These are phyloP conservation scores for Zygoascus bituminiphila DNA, from an alignment of 805 yeast species.

Conservation along the genomic window DNA sequence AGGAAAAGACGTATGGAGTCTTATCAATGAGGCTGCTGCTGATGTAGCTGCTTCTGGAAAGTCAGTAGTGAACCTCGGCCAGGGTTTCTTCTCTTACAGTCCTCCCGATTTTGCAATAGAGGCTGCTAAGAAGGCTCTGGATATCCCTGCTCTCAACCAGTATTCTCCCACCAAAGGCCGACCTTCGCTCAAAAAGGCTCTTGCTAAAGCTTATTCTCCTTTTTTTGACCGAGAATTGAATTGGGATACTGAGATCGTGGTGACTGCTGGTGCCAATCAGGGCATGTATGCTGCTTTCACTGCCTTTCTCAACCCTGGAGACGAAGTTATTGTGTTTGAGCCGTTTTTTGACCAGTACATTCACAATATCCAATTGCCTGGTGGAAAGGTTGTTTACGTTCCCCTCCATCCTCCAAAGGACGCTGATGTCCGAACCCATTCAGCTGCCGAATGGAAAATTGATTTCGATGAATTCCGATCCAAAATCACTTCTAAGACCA, in stretches of 20 bases:
- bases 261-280: slow-evolving; percentile 96
- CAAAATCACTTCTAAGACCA: slow-evolving; percentile 68
- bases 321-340: slow-evolving; percentile 92
- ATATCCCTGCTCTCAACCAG: slow-evolving; percentile 71
- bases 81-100: slow-evolving; percentile 92
- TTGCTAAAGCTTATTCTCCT: slow-evolving; percentile 65
- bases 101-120: slow-evolving; percentile 90
- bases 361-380: slow-evolving; percentile 86
- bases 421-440: slow-evolving; percentile 50
- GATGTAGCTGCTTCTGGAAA: slow-evolving; percentile 62
- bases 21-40: slow-evolving; percentile 86
- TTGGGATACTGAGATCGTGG: slow-evolving; percentile 53
- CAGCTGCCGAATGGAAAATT: slow-evolving; percentile 81
- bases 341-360: slow-evolving; percentile 97
- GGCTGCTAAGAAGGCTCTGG: slow-evolving; percentile 72
- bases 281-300: slow-evolving; percentile 81
- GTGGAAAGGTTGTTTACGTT: slow-evolving; percentile 84
- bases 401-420: slow-evolving; percentile 78
- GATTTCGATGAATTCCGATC: slow-evolving; percentile 69
- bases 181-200: slow-evolving; percentile 60
- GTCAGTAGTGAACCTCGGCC: slow-evolving; percentile 84
- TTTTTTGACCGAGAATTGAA: slow-evolving; percentile 50
- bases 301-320: slow-evolving; percentile 79
- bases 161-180: slow-evolving; percentile 90
- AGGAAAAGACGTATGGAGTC: slow-evolving; percentile 85